A percentile compares a stretch with the other conserved stretches of the same genome.
Conservation (phyloP, 768 basidiomycete genomes). For the Macrocybe gigantea region DNA sequence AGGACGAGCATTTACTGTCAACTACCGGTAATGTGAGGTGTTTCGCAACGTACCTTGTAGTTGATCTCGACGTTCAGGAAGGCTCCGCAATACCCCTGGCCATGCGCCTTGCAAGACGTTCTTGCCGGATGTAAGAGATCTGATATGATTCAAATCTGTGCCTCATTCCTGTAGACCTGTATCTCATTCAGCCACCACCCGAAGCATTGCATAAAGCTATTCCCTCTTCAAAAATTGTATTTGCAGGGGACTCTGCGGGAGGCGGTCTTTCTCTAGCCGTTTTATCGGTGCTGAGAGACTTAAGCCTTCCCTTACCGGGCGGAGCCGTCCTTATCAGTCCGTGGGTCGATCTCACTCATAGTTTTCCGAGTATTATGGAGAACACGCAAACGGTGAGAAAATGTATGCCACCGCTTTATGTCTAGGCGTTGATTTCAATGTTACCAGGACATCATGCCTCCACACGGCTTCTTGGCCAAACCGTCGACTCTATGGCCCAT, state of each 20-base stretch:
- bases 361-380: conserved; percentile 68
- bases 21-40: conserved; percentile 31
- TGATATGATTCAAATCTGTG: neutral
- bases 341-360: conserved; percentile 84
- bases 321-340: conserved; percentile 78
- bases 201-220: conserved; percentile 59
- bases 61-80: conserved; percentile 35
- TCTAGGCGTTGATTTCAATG: neutral
- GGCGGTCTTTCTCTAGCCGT: conserved; percentile 58
- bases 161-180: conserved; percentile 45
- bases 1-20: conserved; percentile 61
- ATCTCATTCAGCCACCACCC: conserved; percentile 65
- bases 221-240: conserved; percentile 59
- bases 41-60: neutral
- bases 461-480: conserved; percentile 55
- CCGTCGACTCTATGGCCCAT: conserved; percentile 57
- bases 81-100: conserved; percentile 84
- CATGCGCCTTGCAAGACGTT: conserved; percentile 70
- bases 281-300: conserved; percentile 63
- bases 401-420: neutral
- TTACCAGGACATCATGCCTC: conserved; percentile 60
- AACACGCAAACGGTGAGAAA: conserved; percentile 54
- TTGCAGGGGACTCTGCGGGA: conserved; percentile 80
- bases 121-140: conserved; percentile 57
- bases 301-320: conserved; percentile 63